Evolutionary conservation across 805 yeast species (phyloP).

Genomic region (Saitoella complicata): DNA sequence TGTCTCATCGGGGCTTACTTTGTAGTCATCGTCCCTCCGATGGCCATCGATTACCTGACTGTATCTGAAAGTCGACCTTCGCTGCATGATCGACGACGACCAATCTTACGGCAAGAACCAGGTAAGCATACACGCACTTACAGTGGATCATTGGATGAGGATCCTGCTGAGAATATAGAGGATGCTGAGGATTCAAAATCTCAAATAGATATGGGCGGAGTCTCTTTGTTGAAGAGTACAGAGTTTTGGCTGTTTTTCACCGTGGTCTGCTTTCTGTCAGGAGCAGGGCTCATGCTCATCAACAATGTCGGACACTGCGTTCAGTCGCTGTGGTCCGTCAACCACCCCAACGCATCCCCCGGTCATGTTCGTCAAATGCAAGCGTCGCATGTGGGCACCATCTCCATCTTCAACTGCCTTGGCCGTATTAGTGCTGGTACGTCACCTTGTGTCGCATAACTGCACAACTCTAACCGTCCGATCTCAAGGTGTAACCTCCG

Average conservation of each 20-base stretch:
- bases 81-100: not conserved
- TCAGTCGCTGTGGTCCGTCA: not conserved
- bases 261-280: not conserved
- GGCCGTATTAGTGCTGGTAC: not conserved
- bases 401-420: too few relatives aligned
- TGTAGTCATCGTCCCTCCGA: not conserved
- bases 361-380: not conserved
- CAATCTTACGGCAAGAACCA: not conserved
- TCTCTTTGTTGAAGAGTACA: not conserved
- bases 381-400: not conserved
- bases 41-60: too few relatives aligned
- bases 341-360: not conserved
- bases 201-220: not conserved
- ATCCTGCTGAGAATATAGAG: not conserved
- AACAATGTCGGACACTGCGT: not conserved
- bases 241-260: not conserved
- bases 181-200: not conserved
- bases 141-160: not conserved
- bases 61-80: not conserved
- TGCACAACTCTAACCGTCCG: not conserved
- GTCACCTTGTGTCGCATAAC: not conserved
- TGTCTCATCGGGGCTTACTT: not conserved
- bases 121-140: not conserved
- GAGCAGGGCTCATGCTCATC: not conserved
- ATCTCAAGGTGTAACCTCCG: constrained; percentile 43